A percentile compares a stretch with the other conserved stretches of the same genome.
These are phyloP conservation scores for Artomyces pyxidatus DNA, from an alignment of 768 basidiomycete genomes.

Conservation along the genomic window DNA sequence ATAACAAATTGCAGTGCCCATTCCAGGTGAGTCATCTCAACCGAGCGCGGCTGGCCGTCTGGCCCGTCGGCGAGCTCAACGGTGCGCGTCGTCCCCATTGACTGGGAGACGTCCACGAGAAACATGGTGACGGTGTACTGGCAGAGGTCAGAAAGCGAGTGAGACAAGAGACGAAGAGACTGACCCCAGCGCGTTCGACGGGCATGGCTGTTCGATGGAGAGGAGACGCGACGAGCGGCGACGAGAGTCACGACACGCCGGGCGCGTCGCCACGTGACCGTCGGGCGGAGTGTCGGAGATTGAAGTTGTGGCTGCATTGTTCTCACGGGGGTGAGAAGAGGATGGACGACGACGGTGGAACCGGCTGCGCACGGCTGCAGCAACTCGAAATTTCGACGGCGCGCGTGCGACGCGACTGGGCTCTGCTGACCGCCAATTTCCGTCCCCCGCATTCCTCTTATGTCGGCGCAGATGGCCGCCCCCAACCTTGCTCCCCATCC, in stretches of 20 bases:
- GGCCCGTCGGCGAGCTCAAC: constrained; percentile 49
- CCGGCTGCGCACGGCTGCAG: background rate
- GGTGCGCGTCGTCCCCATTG: constrained; percentile 64
- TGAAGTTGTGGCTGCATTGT: background rate
- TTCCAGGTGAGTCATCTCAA: constrained; percentile 70
- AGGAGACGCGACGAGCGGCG: constrained; percentile 7
- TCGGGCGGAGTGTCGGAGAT: constrained; percentile 2
- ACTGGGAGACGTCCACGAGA: constrained; percentile 78
- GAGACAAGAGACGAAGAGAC: constrained; percentile 18
- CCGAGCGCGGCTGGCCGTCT: constrained; percentile 39
- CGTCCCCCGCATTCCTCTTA: background rate
- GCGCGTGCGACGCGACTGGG: background rate
- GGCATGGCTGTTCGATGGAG: constrained; percentile 44
- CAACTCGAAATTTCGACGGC: background rate
- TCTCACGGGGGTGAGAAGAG: background rate
- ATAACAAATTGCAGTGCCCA: constrained; percentile 83
- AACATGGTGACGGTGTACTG: constrained; percentile 88
- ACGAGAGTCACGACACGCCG: constrained; percentile 19
- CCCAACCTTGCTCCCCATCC: constrained; percentile 19
- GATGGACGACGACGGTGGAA: background rate
- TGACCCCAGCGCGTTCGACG: constrained; percentile 72
- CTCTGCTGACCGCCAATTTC: background rate
- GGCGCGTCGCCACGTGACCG: constrained; percentile 8
- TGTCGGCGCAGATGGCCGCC: constrained; percentile 18
- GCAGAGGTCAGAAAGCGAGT: background rate